Base-by-base conservation (phyloP, 2,329 filamentous ascomycete species). In the Aureobasidium sp. region DNA sequence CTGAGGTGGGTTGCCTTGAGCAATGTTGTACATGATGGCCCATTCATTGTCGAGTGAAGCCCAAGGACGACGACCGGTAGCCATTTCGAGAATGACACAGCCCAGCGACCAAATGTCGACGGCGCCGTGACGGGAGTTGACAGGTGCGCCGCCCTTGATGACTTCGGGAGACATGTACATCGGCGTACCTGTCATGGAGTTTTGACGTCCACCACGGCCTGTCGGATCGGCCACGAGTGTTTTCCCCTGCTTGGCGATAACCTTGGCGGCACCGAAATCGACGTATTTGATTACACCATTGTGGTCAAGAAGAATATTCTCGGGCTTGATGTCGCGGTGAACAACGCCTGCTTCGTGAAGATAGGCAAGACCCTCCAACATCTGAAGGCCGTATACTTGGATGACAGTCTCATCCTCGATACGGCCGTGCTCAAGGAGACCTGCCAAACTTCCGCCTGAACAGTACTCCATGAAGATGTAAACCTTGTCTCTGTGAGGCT, bases 81-180 rank as follows among this genome's bases (percentile, higher is more conserved):
- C 91, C 93, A 99, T 97, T 75, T 99, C 94, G 45, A 97, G 83
- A 66, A 99, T 90, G 40, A 99, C 94, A 72, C 94, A 99, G 60
- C 94, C 93, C 2, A 99, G 82, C 2, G 92, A 97, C 93, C 93
- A 99, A 64, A 97, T 87, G 71, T 99, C 93, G 48, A 95, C 91
- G 3, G 92, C 87, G 42, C 92, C 93, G 63, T 91, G 87, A 66
- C 90, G 88, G 60, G 89, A 89, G 6, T 72, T 72, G 24, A 70
- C 86, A 79, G 72, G 86, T 66, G 92, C 88, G 60, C 93, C 94
- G 62, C 94, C 94, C 70, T 92, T 95, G 78, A 99, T 97, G 44
- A 97, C 91, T 78, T 99, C 94, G 5, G 94, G 94, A 7, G 94
- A 97, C 94, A 99, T 99, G 80, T 99, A 99, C 94, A 99, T 99